Conservation (phyloP, 2,329 filamentous ascomycete species). For the Aspergillus arachidicola region DNA sequence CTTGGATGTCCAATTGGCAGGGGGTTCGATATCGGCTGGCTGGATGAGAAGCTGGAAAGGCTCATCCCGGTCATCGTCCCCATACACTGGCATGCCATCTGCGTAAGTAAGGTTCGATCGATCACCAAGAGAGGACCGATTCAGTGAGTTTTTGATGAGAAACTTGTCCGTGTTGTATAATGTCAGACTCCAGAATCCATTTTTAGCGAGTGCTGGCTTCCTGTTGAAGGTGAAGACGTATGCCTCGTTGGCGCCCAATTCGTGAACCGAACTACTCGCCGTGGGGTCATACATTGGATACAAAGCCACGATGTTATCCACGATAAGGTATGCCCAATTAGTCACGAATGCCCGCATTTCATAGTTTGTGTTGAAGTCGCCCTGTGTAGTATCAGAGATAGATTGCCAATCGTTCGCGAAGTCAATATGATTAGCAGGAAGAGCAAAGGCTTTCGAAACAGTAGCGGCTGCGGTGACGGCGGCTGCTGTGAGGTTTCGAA, state of each 20-base stretch:
- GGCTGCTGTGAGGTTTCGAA: neutral
- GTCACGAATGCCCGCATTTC: too few species aligned
- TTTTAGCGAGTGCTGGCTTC: constrained; percentile 21
- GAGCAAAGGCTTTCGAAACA: too few species aligned
- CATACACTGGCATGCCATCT: constrained; percentile 23
- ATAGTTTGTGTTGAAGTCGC: too few species aligned
- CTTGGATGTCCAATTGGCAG: constrained; percentile 27
- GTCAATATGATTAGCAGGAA: too few species aligned
- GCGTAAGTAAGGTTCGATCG: constrained; percentile 28
- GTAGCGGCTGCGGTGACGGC: too few species aligned
- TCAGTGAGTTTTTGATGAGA: constrained; percentile 27
- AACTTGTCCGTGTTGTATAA: constrained; percentile 26
- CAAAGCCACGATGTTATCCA: too few species aligned
- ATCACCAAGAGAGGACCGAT: constrained; percentile 29
- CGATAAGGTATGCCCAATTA: too few species aligned
- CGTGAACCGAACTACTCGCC: too few species aligned
- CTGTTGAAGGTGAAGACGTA: constrained; percentile 26
- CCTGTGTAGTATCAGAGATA: too few species aligned
- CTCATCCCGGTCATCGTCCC: constrained; percentile 1
- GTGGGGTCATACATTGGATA: too few species aligned
- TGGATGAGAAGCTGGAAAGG: constrained; percentile 32
- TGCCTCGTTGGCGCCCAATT: constrained; percentile 15
- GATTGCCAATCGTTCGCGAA: too few species aligned
- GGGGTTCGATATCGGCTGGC: constrained; percentile 25
- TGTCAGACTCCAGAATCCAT: constrained; percentile 33